These are phyloP conservation scores for Aspergillus neotritici DNA, from an alignment of 2,329 filamentous ascomycete genomes.

Conservation along the genomic window DNA sequence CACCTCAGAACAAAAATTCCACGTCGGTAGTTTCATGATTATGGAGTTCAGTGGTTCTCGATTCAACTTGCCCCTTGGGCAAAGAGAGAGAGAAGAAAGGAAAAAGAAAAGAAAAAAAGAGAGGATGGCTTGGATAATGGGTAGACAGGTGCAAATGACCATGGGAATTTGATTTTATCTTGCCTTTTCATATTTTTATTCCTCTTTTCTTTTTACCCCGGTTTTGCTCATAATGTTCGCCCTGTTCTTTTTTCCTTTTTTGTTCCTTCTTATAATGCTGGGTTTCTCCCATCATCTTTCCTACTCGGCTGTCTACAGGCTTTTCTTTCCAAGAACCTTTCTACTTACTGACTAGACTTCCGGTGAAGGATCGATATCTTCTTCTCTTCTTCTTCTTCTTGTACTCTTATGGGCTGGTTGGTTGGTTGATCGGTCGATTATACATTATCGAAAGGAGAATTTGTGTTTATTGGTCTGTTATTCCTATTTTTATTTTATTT, in stretches of 20 bases:
- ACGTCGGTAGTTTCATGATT: conserved; percentile 24
- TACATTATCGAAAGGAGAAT: no score
- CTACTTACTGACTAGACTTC: no score
- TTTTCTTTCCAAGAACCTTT: neutral
- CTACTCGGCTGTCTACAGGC: neutral
- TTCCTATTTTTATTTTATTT: no score
- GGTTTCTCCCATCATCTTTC: neutral
- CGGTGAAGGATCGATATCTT: neutral
- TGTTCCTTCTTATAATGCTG: conserved; percentile 10
- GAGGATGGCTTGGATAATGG: conserved; percentile 7
- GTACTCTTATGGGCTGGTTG: no score
- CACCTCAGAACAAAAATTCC: conserved; percentile 30
- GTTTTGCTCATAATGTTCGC: conserved; percentile 16
- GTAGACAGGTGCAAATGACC: neutral
- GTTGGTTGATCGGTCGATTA: no score
- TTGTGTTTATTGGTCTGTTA: no score
- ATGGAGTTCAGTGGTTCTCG: neutral
- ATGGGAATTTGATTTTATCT: conserved; percentile 6
- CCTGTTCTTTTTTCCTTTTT: conserved; percentile 10
- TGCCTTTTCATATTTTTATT: conserved; percentile 14
- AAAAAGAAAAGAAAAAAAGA: no score
- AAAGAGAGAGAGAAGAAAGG: no score
- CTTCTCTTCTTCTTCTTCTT: neutral
- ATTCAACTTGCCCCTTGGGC: neutral
- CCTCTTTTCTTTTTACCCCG: conserved; percentile 7